Evolutionary conservation across 805 yeast genomes (phyloP), one percentile per base, ranked within the genome.

Genomic region (Candida namnaoensis): DNA sequence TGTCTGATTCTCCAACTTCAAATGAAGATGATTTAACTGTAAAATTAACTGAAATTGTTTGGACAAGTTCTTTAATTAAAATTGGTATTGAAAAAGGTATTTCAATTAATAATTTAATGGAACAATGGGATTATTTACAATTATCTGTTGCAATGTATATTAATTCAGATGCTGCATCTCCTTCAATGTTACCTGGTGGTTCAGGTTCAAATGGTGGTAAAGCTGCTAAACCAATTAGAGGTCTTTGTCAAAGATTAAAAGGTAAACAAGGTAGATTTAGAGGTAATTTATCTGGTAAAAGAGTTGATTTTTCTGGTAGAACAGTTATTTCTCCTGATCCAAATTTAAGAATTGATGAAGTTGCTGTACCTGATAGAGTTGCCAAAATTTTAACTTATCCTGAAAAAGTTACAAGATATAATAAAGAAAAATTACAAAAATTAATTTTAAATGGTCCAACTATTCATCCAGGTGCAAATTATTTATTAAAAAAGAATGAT

Each of bases 251-350:
- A 68, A 78, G 99, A 58, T 72, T 93, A 49, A 93, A 93, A 66
- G 99, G 99, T 62, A 93, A 93, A 53, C 98, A 93, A 66, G 99
- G 99, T 56, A 82, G 99, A 60, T 95, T 93, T 68, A 78, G 99
- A 71, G 99, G 99, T 51, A 93, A 93, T 58, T 68, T 93, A 52
- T 88, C 97, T 1, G 99, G 99, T 64, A 93, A 93, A 64, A 85
- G 99, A 70, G 99, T 93, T 25, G 99, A 93, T 64, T 93, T 93
- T 59, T 88, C 97, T 0, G 99, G 95, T 39, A 79, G 99, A 69
- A 93, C 99, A 0, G 99, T 93, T 52, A 93, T 93, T 57, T 91
- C 98, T 3, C 99, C 99, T 2, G 99, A 93, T 68, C 99, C 99
- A 33, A 93, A 93, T 60, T 68, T 93, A 52, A 72, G 83, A 27